phyloP scores from a whole-genome alignment of 352 stramenopile species.

The Phytophthora foliorum region DNA sequence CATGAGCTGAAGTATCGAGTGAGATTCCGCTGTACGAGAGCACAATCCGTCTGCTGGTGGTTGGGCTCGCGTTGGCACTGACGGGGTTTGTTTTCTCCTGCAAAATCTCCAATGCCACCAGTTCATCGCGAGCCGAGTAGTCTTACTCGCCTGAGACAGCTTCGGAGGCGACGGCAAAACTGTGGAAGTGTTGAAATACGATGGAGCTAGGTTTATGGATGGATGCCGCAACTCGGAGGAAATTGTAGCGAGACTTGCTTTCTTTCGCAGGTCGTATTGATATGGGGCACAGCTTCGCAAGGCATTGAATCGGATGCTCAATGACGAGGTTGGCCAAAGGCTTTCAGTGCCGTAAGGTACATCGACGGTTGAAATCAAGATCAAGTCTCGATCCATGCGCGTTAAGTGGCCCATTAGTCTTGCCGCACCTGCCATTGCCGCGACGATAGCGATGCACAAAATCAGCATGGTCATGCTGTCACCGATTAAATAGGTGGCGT shows the following conservation, averaged over 20 bases:
- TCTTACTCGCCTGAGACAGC: no score
- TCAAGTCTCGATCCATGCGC: neutral
- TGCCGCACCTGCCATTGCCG: neutral
- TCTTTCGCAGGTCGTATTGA: neutral
- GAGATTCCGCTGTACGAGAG: conserved; percentile 12
- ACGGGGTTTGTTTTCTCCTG: conserved; percentile 2
- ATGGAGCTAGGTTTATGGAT: no score
- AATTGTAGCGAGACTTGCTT: conserved; percentile 3
- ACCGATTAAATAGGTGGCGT: conserved; percentile 23
- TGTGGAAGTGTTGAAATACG: neutral
- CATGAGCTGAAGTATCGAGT: conserved; percentile 48
- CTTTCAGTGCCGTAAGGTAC: conserved; percentile 18
- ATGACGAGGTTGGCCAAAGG: conserved; percentile 29
- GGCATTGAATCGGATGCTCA: conserved; percentile 32
- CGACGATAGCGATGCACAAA: conserved; percentile 13
- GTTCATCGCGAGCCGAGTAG: neutral
- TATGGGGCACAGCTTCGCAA: neutral
- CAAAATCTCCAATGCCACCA: neutral
- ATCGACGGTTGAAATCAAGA: conserved; percentile 12
- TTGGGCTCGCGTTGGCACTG: conserved; percentile 3
- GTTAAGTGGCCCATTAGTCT: conserved; percentile 2
- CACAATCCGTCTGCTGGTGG: conserved; percentile 1
- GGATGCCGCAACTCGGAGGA: neutral
- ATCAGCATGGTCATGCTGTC: conserved; percentile 26
- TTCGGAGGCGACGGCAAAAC: neutral